Evolutionary conservation across 2,329 filamentous ascomycete genomes (phyloP).

Genomic region (Epichloe coenophiala): DNA sequence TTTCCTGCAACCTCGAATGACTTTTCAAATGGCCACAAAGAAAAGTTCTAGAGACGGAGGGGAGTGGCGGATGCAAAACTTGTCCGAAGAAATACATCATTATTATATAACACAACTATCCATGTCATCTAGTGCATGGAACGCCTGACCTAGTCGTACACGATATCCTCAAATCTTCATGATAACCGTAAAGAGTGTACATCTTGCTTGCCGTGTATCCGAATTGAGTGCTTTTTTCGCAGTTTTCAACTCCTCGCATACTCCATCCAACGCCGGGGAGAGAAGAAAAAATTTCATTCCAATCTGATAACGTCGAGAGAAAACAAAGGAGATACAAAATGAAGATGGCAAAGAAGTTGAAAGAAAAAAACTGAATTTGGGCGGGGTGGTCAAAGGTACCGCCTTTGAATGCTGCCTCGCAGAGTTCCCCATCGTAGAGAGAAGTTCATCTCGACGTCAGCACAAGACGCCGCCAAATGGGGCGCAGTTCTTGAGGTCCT

Average conservation of each 20-base stretch:
- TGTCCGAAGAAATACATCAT: neutral
- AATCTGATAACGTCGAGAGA: neutral
- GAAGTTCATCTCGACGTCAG: conserved; percentile 11
- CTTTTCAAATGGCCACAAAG: neutral
- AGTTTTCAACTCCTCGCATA: conserved; percentile 13
- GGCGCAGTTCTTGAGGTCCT: conserved; percentile 67
- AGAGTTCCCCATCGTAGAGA: neutral
- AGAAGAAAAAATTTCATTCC: neutral
- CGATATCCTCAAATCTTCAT: conserved; percentile 8
- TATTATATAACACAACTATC: conserved; percentile 4
- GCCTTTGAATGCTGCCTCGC: no score
- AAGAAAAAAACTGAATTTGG: neutral
- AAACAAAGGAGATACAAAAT: neutral
- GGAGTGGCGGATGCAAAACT: neutral
- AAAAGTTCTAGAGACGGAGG: neutral
- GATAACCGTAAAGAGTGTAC: conserved; percentile 8
- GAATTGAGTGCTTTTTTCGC: neutral
- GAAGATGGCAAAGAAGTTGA: neutral
- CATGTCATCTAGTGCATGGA: conserved; percentile 12
- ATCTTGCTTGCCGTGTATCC: neutral
- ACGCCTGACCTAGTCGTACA: conserved; percentile 17
- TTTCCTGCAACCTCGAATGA: neutral
- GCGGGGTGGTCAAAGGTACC: no score
- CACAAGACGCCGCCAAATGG: conserved; percentile 54
- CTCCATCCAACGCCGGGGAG: conserved; percentile 1